Conservation (phyloP, 305 asterid species). For the Salvia sclarea region DNA sequence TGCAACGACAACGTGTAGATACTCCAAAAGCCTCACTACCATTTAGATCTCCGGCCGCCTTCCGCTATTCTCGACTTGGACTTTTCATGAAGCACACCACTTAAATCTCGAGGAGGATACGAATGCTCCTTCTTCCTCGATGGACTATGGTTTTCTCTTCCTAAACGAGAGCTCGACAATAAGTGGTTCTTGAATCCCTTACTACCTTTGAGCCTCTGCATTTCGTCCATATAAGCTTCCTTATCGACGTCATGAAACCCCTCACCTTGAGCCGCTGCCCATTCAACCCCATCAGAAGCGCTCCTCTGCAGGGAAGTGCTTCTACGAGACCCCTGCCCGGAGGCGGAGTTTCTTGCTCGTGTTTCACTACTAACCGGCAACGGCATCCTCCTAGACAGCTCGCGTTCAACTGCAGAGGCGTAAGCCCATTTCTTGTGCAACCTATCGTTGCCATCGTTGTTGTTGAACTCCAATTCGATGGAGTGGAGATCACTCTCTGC, state of each 20-base stretch:
- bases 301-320: slow-evolving; percentile 54
- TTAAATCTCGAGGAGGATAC: slow-evolving; percentile 48
- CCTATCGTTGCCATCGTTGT: slow-evolving; percentile 28
- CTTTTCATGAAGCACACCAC: slow-evolving; percentile 33
- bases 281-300: slow-evolving; percentile 59
- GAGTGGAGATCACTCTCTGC: slow-evolving; percentile 72
- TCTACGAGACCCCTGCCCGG: slow-evolving; percentile 51
- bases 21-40: slow-evolving; percentile 47
- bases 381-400: slow-evolving; percentile 35
- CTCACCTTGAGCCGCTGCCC: slow-evolving; percentile 47
- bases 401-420: slow-evolving; percentile 32
- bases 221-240: slow-evolving; percentile 52
- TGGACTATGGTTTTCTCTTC: slow-evolving; percentile 46
- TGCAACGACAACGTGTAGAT: not conserved
- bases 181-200: slow-evolving; percentile 54
- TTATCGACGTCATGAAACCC: slow-evolving; percentile 45
- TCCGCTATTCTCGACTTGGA: slow-evolving; percentile 58
- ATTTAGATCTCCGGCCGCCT: slow-evolving; percentile 56
- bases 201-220: slow-evolving; percentile 49
- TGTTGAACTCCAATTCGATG: slow-evolving; percentile 56
- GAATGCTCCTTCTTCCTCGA: slow-evolving; percentile 54
- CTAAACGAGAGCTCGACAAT: slow-evolving; percentile 47
- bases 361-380: slow-evolving; percentile 38
- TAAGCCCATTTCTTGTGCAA: slow-evolving; percentile 48
- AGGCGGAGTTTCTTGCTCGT: slow-evolving; percentile 46